Percentiles rank a stretch among this genome's conserved stretches.
These are phyloP conservation scores for Taiwanofungus camphoratus DNA, from an alignment of 1,284 basidiomycete species.

Conservation along the genomic window DNA sequence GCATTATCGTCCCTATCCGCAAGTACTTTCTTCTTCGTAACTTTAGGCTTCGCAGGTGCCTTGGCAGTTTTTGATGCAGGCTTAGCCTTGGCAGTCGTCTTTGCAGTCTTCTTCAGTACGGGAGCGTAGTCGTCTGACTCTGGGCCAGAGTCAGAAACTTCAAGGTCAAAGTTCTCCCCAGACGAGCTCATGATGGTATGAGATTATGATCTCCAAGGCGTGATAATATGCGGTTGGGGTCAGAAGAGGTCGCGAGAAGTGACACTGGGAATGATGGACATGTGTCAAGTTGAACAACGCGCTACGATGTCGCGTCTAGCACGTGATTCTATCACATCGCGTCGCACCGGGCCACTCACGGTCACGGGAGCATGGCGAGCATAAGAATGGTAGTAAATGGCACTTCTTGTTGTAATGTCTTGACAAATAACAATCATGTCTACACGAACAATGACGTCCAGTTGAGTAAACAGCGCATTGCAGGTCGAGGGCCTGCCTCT, in stretches of 20 bases:
- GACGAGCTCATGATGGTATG: constrained; percentile 45
- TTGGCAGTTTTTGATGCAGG: constrained; percentile 35
- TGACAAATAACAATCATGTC: too few species aligned
- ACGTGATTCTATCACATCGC: constrained; percentile 10
- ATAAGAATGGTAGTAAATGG: too few species aligned
- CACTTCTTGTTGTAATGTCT: too few species aligned
- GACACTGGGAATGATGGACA: background rate
- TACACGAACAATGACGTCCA: too few species aligned
- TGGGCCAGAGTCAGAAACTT: constrained; percentile 41
- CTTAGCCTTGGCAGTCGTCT: constrained; percentile 31
- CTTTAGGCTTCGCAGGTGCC: constrained; percentile 36
- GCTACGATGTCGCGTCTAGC: constrained; percentile 4
- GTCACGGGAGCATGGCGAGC: too few species aligned
- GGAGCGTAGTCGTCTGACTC: constrained; percentile 61
- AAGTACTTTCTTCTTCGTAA: constrained; percentile 70
- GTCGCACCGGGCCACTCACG: too few species aligned
- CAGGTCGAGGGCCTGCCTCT: too few species aligned
- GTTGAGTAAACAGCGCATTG: too few species aligned
- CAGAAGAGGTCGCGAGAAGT: constrained; percentile 3
- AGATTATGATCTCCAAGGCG: background rate
- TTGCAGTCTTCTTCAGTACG: constrained; percentile 48
- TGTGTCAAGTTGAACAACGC: constrained; percentile 1
- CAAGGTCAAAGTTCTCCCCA: constrained; percentile 63
- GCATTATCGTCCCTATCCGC: constrained; percentile 58
- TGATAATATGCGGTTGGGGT: constrained; percentile 4